phyloP scores from a whole-genome alignment of 2,329 filamentous ascomycete species.

The Hymenoscyphus salicellus region DNA sequence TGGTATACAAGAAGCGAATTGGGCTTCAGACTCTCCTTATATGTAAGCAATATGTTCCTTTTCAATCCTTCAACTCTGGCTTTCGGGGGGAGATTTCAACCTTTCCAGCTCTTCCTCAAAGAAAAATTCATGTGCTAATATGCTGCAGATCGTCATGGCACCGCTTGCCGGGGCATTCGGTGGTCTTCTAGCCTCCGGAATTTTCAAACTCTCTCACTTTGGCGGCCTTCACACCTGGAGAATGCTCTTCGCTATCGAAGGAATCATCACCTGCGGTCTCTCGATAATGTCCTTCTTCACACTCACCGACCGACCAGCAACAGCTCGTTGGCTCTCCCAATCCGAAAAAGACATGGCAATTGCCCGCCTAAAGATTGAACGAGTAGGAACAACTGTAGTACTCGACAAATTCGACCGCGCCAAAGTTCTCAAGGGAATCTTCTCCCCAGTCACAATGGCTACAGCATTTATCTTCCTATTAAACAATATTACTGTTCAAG shows the following conservation, averaged over 20 bases:
- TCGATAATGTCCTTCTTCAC: constrained; percentile 61
- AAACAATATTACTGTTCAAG: constrained; percentile 63
- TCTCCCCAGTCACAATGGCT: constrained; percentile 58
- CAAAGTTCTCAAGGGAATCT: constrained; percentile 61
- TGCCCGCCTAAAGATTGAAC: constrained; percentile 66
- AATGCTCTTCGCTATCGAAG: constrained; percentile 72
- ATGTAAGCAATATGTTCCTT: constrained; percentile 38
- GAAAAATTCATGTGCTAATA: neutral
- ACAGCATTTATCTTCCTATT: constrained; percentile 48
- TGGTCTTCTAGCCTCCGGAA: constrained; percentile 62
- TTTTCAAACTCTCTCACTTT: constrained; percentile 54
- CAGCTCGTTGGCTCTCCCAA: constrained; percentile 61
- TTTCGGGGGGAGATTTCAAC: neutral
- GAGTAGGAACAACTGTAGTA: constrained; percentile 58
- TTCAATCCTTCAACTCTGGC: neutral
- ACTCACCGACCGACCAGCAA: constrained; percentile 66
- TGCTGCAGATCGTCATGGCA: constrained; percentile 55
- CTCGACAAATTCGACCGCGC: constrained; percentile 59
- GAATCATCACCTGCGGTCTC: constrained; percentile 58
- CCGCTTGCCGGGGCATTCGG: constrained; percentile 70
- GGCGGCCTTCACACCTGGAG: constrained; percentile 58
- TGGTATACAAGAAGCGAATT: constrained; percentile 71
- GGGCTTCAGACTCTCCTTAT: constrained; percentile 63
- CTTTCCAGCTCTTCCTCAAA: neutral
- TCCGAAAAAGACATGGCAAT: constrained; percentile 66